Conservation (phyloP, 2,329 filamentous ascomycete species). For the Aspergillus viridinutans region DNA sequence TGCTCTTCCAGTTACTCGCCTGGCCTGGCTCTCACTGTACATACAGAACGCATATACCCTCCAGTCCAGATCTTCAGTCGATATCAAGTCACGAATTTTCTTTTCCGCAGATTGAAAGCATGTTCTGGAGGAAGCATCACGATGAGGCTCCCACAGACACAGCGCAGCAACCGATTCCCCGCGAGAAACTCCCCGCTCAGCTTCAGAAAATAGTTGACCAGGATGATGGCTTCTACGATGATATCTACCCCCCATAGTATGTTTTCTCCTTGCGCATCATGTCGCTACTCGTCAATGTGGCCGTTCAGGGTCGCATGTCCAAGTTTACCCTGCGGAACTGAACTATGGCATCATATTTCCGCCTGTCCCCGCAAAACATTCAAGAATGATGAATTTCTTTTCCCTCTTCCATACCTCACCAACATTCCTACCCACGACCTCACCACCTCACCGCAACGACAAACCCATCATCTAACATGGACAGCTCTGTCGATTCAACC, state of each 20-base stretch:
- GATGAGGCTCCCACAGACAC: slow-evolving; percentile 18
- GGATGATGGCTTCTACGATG: slow-evolving; percentile 71
- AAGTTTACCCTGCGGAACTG: not conserved
- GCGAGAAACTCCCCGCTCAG: slow-evolving; percentile 50
- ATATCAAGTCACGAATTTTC: not conserved
- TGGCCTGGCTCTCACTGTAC: not conserved
- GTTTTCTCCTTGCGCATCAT: slow-evolving; percentile 30
- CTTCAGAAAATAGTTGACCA: slow-evolving; percentile 55
- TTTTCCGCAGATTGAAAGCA: slow-evolving; percentile 2
- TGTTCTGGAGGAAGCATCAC: slow-evolving; percentile 30
- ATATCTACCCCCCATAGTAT: slow-evolving; percentile 74
- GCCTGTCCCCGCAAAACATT: slow-evolving; percentile 4
- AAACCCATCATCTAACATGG: slow-evolving; percentile 9
- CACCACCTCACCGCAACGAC: not conserved
- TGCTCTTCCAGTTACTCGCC: not conserved
- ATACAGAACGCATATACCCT: not conserved
- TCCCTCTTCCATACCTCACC: not conserved
- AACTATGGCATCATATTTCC: not conserved
- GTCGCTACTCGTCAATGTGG: slow-evolving; percentile 1
- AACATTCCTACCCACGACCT: no score
- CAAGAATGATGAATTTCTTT: not conserved
- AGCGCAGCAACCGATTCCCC: slow-evolving; percentile 39
- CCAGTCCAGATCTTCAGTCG: not conserved
- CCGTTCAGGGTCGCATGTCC: not conserved
- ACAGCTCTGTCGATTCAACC: slow-evolving; percentile 72